Percentiles rank a stretch among this genome's conserved stretches.
These are phyloP conservation scores for Hamamelis virginiana DNA, from an alignment of 164 flowering plant species.

Conservation along the genomic window DNA sequence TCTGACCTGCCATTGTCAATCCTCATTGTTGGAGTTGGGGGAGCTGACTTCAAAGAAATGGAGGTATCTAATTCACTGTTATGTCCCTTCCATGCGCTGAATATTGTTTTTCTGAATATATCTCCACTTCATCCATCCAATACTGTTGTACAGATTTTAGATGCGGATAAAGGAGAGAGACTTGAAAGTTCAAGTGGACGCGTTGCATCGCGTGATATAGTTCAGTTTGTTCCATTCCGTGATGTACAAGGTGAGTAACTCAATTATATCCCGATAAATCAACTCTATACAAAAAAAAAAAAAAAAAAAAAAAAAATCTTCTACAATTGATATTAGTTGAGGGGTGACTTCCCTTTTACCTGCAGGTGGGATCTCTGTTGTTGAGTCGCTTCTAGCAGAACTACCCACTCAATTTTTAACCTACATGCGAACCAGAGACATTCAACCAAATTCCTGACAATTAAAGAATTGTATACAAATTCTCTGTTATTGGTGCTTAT, in stretches of 20 bases:
- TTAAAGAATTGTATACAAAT: conserved; percentile 27
- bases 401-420: conserved; percentile 56
- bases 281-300: background rate
- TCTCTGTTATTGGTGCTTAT: background rate
- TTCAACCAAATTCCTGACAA: conserved; percentile 35
- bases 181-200: conserved; percentile 70
- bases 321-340: too few relatives aligned
- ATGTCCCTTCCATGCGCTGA: background rate
- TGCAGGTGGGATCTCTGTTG: conserved; percentile 57
- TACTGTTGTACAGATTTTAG: conserved; percentile 41
- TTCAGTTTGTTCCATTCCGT: conserved; percentile 79
- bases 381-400: conserved; percentile 64
- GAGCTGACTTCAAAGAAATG: conserved; percentile 84
- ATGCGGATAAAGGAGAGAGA: conserved; percentile 64
- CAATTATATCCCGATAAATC: background rate
- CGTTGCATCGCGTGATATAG: conserved; percentile 75
- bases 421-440: conserved; percentile 52
- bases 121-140: background rate
- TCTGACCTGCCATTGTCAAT: conserved; percentile 79
- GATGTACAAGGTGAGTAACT: conserved; percentile 66
- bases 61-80: conserved; percentile 44
- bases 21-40: conserved; percentile 81
- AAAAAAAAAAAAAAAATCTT: too few relatives aligned
- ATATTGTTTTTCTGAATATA: too few relatives aligned
- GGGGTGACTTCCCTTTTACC: background rate